These are phyloP conservation scores for Scopulariopsis brevicaulis DNA, from an alignment of 2,329 filamentous ascomycete genomes.

Conservation along the genomic window DNA sequence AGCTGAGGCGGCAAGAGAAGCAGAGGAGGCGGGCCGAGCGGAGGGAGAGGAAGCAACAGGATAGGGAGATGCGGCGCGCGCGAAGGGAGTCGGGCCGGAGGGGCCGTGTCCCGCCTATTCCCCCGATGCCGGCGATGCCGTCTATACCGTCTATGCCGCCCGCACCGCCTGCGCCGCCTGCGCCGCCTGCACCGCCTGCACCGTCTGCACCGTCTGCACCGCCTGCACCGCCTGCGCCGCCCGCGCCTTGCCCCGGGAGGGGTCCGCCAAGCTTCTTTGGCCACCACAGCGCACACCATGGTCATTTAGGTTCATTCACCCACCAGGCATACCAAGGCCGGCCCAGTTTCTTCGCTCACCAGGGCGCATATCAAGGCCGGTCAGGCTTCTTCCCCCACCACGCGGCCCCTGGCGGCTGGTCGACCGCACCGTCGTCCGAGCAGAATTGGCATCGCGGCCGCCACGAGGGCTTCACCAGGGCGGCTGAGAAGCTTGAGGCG, in stretches of 20 bases:
- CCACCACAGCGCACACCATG: too few relatives aligned
- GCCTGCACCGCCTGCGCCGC: background rate
- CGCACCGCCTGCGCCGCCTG: background rate
- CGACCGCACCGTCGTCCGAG: constrained; percentile 14
- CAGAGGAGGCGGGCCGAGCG: constrained; percentile 12
- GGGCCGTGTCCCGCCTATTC: constrained; percentile 6
- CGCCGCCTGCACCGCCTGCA: background rate
- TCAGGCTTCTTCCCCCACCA: background rate
- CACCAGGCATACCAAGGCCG: background rate
- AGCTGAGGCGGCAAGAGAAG: constrained; percentile 17
- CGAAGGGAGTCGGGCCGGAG: constrained; percentile 16
- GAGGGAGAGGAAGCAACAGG: constrained; percentile 17
- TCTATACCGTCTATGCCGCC: background rate
- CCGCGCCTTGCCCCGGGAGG: too few relatives aligned
- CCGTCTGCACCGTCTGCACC: constrained; percentile 1
- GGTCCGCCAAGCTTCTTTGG: too few relatives aligned
- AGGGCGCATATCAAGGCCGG: background rate
- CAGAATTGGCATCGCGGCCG: constrained; percentile 11
- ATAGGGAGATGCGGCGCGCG: constrained; percentile 16
- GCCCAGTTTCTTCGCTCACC: background rate
- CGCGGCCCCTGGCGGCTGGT: constrained; percentile 19
- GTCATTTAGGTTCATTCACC: too few relatives aligned
- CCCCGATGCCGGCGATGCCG: constrained; percentile 1
- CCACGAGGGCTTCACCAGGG: constrained; percentile 14
- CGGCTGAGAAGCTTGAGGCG: background rate